Evolutionary conservation across 2,329 filamentous ascomycete genomes (phyloP), one percentile per base, ranked within the genome.

Genomic region (Pseudocercospora fuligena): DNA sequence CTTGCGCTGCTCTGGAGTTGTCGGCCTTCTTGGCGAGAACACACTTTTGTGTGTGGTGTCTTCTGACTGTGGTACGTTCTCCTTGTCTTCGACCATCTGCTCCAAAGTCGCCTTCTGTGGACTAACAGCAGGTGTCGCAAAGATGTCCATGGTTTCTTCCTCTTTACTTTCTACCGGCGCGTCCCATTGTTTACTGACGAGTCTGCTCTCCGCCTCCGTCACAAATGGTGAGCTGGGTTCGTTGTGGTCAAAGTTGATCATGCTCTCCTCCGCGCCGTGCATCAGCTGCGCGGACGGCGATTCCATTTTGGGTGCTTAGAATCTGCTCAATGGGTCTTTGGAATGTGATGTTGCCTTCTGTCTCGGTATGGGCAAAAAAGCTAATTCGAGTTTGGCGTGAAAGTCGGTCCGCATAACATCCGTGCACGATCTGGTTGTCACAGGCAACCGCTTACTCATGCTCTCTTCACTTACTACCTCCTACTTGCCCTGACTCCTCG

Each of bases 141-240:
- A 63, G 11, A 69, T 49, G 46, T 69, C 61, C 66, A 65, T 67
- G 36, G 68, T 66, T 29, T 72, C 68, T 9, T 65, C 63, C 6
- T 60, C 66, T 56, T 70, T 70, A 31, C 64, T 66, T 36, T 70
- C 60, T 36, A 57, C 56, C 16, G 61, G 63, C 63, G 69, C 62
- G 31, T 69, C 67, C 72, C 72, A 75, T 68, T 74, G 70, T 69
- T 74, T 73, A 71, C 73, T 77, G 16, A 74, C 64, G 11, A 69
- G 71, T 61, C 76, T 70, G 71, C 73, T 71, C 19, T 80, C 80
- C 60, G 84, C 73, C 62, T 83, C 78, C 49, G 79, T 76, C n/a
- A 82, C 73, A 72, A 84, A 85, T 14, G 83, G 83, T 43, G 83
- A 85, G 63, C 82, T 84, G 5, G 78, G 79, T 19, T 73, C 73